These are phyloP conservation scores for Daldinia concentrica DNA, from an alignment of 495 filamentous ascomycete species.

Conservation along the genomic window DNA sequence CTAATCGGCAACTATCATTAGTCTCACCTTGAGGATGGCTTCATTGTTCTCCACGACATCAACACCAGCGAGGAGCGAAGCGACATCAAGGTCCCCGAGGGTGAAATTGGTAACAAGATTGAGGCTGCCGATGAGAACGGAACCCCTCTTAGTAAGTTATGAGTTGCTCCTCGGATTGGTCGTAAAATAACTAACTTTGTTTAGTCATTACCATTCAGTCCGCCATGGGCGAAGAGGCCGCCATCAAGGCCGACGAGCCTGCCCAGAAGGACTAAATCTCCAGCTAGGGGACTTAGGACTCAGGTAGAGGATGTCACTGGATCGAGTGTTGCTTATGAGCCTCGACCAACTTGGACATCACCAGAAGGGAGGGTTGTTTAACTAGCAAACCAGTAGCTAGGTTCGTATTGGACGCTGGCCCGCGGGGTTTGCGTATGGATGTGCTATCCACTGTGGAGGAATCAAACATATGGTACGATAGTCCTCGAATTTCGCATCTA, in stretches of 20 bases:
- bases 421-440: conserved; percentile 24
- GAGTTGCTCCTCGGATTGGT: not conserved
- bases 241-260: conserved; percentile 89
- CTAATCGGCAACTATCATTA: conserved; percentile 48
- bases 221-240: conserved; percentile 94
- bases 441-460: conserved; percentile 32
- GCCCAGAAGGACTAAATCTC: conserved; percentile 38
- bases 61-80: conserved; percentile 79
- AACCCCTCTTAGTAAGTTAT: conserved; percentile 82
- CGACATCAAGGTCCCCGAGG: conserved; percentile 92
- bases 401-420: conserved; percentile 25
- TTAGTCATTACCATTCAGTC: conserved; percentile 89
- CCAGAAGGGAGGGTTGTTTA: conserved; percentile 23
- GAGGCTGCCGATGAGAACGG: conserved; percentile 71
- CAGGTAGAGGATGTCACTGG: conserved; percentile 25
- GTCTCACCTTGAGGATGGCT: conserved; percentile 92
- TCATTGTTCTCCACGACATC: conserved; percentile 81
- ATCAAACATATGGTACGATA: conserved; percentile 27
- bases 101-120: conserved; percentile 83
- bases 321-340: conserved; percentile 9
- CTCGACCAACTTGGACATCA: conserved; percentile 36
- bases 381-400: conserved; percentile 33
- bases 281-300: conserved; percentile 23
- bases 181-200: conserved; percentile 36
- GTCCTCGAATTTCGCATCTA: conserved; percentile 32